Evolutionary conservation across 257 asterid species (phyloP).

Genomic region (Petrea volubilis): DNA sequence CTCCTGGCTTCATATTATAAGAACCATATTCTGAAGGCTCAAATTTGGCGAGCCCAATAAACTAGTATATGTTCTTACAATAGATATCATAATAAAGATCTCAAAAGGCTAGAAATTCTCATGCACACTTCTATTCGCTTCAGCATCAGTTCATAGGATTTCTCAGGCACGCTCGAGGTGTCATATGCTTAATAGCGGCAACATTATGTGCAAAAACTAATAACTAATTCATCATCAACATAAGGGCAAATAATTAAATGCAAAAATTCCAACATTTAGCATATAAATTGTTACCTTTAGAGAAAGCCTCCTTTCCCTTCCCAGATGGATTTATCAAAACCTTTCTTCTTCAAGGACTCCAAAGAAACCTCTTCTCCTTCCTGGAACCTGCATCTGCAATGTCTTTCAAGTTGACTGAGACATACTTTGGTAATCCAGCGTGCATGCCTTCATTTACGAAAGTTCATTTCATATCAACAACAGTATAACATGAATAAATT

Average conservation of each 20-base stretch:
- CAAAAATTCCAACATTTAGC: not conserved
- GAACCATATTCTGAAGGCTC: not conserved
- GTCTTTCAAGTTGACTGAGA: constrained; percentile 84
- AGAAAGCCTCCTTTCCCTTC: constrained; percentile 92
- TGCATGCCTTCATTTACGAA: constrained; percentile 62
- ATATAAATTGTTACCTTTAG: constrained; percentile 57
- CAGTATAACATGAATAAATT: not conserved
- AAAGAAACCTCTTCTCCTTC: constrained; percentile 96
- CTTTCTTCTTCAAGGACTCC: constrained; percentile 83
- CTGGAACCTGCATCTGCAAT: constrained; percentile 73
- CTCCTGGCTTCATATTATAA: not conserved
- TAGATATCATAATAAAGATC: not conserved
- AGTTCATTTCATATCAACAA: constrained; percentile 17
- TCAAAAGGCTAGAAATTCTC: not conserved
- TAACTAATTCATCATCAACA: not conserved
- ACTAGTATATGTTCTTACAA: not conserved
- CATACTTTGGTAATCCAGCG: constrained; percentile 89
- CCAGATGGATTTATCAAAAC: constrained; percentile 94
- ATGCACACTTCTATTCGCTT: not conserved
- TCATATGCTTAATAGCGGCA: not conserved
- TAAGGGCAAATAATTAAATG: not conserved
- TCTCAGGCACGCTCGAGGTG: not conserved
- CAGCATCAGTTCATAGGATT: not conserved
- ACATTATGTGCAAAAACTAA: not conserved
- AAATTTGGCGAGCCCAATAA: not conserved